Evolutionary conservation across 768 basidiomycete genomes (phyloP).

Genomic region (Mrakia gelida): DNA sequence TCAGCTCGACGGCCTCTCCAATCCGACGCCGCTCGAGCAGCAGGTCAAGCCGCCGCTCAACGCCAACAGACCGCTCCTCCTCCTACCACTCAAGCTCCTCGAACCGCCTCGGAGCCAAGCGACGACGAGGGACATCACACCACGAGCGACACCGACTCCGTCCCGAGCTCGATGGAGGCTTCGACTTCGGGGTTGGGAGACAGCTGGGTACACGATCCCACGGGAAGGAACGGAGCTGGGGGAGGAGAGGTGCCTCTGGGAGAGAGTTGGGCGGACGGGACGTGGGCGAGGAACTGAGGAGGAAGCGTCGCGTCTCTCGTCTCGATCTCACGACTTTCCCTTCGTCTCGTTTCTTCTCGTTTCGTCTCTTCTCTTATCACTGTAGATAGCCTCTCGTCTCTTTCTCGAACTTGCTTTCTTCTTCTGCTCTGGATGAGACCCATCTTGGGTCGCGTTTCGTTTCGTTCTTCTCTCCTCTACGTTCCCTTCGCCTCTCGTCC

Average conservation of each 20-base stretch:
- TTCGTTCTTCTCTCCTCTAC: no score
- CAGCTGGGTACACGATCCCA: not conserved
- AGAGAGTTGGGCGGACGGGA: conserved; percentile 8
- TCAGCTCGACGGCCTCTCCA: not conserved
- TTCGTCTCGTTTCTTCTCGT: no score
- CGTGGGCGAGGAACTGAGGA: not conserved
- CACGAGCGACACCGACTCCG: not conserved
- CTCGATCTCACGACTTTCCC: no score
- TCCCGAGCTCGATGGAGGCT: conserved; percentile 7
- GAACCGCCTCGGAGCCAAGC: not conserved
- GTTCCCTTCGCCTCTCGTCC: no score
- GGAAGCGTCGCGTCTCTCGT: no score
- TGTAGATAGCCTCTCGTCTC: no score
- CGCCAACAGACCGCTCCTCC: not conserved
- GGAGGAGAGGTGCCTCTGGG: not conserved
- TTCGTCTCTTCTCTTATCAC: no score
- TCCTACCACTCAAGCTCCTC: not conserved
- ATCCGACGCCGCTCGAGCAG: conserved; percentile 7
- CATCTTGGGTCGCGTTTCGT: no score
- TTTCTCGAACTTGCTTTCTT: no score
- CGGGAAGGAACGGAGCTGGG: not conserved
- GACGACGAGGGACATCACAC: not conserved
- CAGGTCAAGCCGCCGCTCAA: conserved; percentile 1
- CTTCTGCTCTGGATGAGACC: no score
- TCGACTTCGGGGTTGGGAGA: not conserved